phyloP scores from a whole-genome alignment of 2,329 filamentous ascomycete genomes.

The Aspergillus clavatus region DNA sequence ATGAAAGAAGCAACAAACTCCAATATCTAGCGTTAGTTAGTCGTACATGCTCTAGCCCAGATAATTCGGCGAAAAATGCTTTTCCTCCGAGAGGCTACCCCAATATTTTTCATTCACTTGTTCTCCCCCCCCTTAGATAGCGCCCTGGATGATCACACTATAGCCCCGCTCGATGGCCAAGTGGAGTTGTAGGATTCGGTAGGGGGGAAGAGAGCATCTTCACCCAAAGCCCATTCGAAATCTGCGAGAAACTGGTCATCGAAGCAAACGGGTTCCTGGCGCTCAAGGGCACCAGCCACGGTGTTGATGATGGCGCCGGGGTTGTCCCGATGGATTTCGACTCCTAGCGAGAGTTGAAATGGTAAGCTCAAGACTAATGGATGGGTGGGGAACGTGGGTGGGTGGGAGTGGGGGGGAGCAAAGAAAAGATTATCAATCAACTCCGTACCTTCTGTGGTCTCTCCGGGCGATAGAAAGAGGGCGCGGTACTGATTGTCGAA shows the following conservation, averaged over 20 bases:
- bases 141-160: too few species aligned
- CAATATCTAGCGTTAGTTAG: too few species aligned
- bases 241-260: constrained; percentile 37
- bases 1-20: too few species aligned
- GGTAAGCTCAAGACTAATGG: too few species aligned
- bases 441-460: constrained; percentile 16
- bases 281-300: constrained; percentile 2
- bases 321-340: constrained; percentile 10
- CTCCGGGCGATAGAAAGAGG: constrained; percentile 10
- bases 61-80: too few species aligned
- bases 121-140: not conserved
- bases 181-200: constrained; percentile 20
- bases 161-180: constrained; percentile 12
- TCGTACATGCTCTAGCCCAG: too few species aligned
- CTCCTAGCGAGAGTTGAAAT: constrained; percentile 2
- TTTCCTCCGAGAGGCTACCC: too few species aligned
- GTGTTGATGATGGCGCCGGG: constrained; percentile 3
- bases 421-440: too few species aligned
- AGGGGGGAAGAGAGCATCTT: constrained; percentile 25
- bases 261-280: constrained; percentile 23
- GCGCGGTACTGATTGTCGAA: constrained; percentile 27
- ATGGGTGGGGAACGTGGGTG: constrained; percentile 1
- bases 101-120: too few species aligned
- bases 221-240: constrained; percentile 36
- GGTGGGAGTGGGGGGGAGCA: constrained; percentile 3